Percentiles rank a stretch among this genome's conserved stretches.
Evolutionary conservation across 129 eudicot species (phyloP).

Genomic region (Deinandra increscens): DNA sequence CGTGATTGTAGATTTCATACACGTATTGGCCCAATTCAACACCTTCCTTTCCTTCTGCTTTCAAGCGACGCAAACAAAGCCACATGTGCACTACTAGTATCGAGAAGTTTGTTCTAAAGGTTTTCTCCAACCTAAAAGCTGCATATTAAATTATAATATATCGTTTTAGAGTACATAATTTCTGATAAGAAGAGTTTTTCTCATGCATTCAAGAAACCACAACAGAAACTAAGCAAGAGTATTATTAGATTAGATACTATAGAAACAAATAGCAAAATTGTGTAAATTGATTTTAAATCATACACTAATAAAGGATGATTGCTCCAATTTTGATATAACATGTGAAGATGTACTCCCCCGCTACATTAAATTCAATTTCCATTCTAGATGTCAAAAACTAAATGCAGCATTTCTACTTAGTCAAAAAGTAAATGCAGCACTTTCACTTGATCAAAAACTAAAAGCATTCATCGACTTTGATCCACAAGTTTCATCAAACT

Average conservation of each 20-base stretch:
- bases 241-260: not conserved
- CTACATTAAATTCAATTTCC: slow-evolving; percentile 1
- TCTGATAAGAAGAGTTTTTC: not conserved
- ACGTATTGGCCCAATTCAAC: slow-evolving; percentile 87
- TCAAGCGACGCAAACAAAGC: slow-evolving; percentile 91
- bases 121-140: slow-evolving; percentile 91
- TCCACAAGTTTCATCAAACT: not conserved
- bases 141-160: slow-evolving; percentile 33
- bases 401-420: slow-evolving; percentile 2
- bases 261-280: not conserved
- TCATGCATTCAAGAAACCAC: slow-evolving; percentile 7
- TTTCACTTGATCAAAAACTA: not conserved
- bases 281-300: not conserved
- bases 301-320: not conserved
- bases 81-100: slow-evolving; percentile 95
- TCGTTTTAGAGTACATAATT: slow-evolving; percentile 16
- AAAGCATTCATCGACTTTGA: not conserved
- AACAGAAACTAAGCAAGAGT: not conserved
- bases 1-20: slow-evolving; percentile 89
- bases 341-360: not conserved
- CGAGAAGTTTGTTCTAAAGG: slow-evolving; percentile 82
- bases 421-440: too few species aligned
- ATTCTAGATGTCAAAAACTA: not conserved
- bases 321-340: not conserved
- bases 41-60: slow-evolving; percentile 83